Base-by-base conservation (phyloP, 139 green algal species). In the Closterium sp. region DNA sequence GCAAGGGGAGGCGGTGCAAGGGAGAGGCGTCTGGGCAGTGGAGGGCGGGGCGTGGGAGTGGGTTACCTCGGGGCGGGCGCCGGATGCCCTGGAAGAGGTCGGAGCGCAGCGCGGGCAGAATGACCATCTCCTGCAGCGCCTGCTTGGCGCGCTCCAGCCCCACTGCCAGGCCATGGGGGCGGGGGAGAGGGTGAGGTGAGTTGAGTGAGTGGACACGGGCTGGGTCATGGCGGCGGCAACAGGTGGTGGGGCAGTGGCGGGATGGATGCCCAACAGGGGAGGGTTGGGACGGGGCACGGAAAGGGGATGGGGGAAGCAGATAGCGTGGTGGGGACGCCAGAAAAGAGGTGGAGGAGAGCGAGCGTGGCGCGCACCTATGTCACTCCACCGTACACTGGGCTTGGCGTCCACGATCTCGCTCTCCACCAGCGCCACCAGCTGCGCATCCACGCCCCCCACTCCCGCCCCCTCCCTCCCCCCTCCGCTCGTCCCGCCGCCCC, bases 11-110 rank as follows among this genome's bases (percentile, higher is more conserved):
- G 35, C 34, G 87, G 34, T 33, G 25, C 33, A 84, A 30, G 35
- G 28, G 66, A n/a, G 66, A 34, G 36, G 28, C 12, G 87, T 1
- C 10, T 33, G 34, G 87, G 33, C 23, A 33, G 34, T 3, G 87
- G 87, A 12, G 34, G 87, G 36, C 4, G 16, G 55, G 12, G 55
- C 55, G 12, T 76, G 55, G 7, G 55, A 28, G 55, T 28, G 55
- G 55, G n/a, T n/a, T 76, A 91, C 92, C 92, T 64, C 92, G 84
- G 10, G 93, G 81, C 21, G 93, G 93, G 9, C 69, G 83, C 28
- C 93, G 84, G 19, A 95, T 91, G 81, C 93, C 93, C 25, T 88
- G 95, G 92, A 95, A 95, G 36, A 95, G 28, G 87, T 95, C 93
- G 9, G 31, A 28, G 21, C 93, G 81, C 34, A 89, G 66, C 1